Conservation (phyloP, 2,329 filamentous ascomycete species). For the Xylaria sp. region DNA sequence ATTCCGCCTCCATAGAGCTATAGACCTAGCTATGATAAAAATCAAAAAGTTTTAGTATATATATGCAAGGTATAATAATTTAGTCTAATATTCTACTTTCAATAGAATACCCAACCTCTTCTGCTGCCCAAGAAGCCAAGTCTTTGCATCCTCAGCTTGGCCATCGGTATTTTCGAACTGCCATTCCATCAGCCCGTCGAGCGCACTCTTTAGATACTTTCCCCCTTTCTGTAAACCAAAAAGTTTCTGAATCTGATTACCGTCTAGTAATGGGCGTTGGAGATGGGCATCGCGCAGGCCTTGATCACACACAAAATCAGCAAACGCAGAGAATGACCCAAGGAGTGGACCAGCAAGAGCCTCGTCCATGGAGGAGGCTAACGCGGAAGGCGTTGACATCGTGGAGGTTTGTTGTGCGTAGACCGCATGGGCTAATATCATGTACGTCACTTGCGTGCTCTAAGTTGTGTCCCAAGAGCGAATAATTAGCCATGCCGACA, state of each 20-base stretch:
- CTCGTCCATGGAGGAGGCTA: background rate
- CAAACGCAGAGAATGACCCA: background rate
- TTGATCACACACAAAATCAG: background rate
- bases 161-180: background rate
- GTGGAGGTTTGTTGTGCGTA: background rate
- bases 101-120: background rate
- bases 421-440: background rate
- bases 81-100: too few species aligned
- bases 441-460: slow-evolving; percentile 3
- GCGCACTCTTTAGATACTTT: background rate
- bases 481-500: slow-evolving; percentile 13
- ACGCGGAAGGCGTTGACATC: background rate
- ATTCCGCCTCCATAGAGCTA: too few species aligned
- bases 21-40: too few species aligned
- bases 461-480: slow-evolving; percentile 7
- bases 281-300: background rate
- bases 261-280: background rate
- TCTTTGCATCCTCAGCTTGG: background rate
- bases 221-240: background rate
- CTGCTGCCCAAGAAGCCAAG: background rate
- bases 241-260: background rate
- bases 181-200: background rate
- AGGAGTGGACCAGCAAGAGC: background rate
- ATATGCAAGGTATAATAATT: too few species aligned
- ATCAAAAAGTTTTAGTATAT: too few species aligned